A percentile compares a stretch with the other conserved stretches of the same genome.
Conservation (phyloP, 1,284 basidiomycete species). For the Leccinum subspadiceum region DNA sequence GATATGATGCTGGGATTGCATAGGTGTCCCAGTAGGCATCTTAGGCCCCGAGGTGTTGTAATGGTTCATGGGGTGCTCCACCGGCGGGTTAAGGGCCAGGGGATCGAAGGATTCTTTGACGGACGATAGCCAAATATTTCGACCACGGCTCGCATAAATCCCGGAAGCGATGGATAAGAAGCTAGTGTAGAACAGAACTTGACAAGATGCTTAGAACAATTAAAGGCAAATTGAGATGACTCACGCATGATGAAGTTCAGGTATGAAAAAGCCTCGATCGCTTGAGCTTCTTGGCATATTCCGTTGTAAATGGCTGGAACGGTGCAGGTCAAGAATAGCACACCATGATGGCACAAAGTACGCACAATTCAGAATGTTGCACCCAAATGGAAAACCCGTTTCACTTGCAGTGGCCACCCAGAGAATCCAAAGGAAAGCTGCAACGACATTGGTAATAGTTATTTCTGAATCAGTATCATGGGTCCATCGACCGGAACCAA, state of each 20-base stretch:
- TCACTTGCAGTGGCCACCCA: slow-evolving; percentile 53
- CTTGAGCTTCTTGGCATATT: slow-evolving; percentile 45
- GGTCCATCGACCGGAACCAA: background rate
- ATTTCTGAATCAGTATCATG: background rate
- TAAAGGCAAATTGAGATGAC: slow-evolving; percentile 18
- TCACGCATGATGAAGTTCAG: slow-evolving; percentile 50
- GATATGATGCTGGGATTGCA: slow-evolving; percentile 6
- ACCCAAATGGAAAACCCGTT: slow-evolving; percentile 31
- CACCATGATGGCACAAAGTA: background rate
- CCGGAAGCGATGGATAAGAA: slow-evolving; percentile 37
- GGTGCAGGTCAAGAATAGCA: background rate
- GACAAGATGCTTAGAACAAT: slow-evolving; percentile 1
- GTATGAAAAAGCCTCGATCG: slow-evolving; percentile 51
- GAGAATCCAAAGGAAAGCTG: slow-evolving; percentile 54
- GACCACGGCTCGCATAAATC: slow-evolving; percentile 39
- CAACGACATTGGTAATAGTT: background rate
- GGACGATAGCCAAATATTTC: slow-evolving; percentile 42
- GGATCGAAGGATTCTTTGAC: slow-evolving; percentile 40
- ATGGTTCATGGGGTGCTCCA: slow-evolving; percentile 22
- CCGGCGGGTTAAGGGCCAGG: background rate
- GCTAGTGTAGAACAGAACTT: slow-evolving; percentile 44
- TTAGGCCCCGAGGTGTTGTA: slow-evolving; percentile 9
- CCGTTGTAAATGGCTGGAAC: slow-evolving; percentile 7
- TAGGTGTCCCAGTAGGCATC: background rate
- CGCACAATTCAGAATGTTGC: slow-evolving; percentile 20